A percentile compares a stretch with the other conserved stretches of the same genome.
phyloP scores from a whole-genome alignment of 2,329 filamentous ascomycete species.

The Fusarium marasasianum region DNA sequence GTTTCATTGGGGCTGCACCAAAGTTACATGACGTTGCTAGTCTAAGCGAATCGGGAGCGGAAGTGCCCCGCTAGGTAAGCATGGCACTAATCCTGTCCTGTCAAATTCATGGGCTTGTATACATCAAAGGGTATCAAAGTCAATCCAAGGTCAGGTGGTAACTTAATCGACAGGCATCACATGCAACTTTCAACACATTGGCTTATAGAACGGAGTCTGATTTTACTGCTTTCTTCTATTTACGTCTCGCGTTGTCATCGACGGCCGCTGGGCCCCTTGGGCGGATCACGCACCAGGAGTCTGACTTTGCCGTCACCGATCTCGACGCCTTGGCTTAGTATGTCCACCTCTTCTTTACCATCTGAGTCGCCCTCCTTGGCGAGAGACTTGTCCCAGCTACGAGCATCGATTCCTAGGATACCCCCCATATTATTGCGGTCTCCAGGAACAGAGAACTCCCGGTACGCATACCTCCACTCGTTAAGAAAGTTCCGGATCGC shows the following conservation, averaged over 20 bases:
- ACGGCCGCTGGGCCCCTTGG: constrained; percentile 64
- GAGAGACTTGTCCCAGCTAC: constrained; percentile 72
- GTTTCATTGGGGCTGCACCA: constrained; percentile 5
- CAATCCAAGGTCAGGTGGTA: neutral
- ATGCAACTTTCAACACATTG: neutral
- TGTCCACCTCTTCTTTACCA: constrained; percentile 61
- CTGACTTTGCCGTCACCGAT: constrained; percentile 74
- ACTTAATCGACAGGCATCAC: neutral
- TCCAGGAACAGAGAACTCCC: constrained; percentile 96
- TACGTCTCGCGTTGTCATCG: constrained; percentile 49
- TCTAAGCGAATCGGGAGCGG: constrained; percentile 19
- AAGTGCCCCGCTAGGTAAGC: constrained; percentile 14
- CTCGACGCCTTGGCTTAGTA: constrained; percentile 72
- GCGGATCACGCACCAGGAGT: constrained; percentile 69
- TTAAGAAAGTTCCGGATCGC: constrained; percentile 90
- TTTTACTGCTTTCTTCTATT: constrained; percentile 48
- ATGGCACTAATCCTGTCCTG: constrained; percentile 1
- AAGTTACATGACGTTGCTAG: constrained; percentile 33
- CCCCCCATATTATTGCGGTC: constrained; percentile 86
- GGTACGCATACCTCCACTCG: constrained; percentile 94
- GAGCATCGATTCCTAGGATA: constrained; percentile 73
- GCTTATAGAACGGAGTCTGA: constrained; percentile 34
- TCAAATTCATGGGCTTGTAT: neutral
- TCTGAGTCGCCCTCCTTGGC: constrained; percentile 56
- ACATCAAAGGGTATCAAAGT: neutral